Base-by-base conservation (phyloP, 768 basidiomycete genomes). In the Scleroderma bovista region DNA sequence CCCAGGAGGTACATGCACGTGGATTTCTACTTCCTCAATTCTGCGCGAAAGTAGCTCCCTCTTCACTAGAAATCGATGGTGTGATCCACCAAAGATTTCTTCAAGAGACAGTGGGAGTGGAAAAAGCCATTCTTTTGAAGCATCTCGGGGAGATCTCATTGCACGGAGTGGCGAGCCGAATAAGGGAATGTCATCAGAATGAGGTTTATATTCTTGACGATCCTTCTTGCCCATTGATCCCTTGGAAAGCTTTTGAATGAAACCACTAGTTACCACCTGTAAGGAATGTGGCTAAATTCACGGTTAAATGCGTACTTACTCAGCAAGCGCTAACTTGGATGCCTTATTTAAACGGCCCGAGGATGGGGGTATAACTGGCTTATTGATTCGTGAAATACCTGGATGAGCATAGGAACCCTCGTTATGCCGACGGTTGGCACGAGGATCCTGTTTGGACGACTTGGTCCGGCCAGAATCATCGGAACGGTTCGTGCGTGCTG, bases 101-200 rank as follows among this genome's bases (percentile, higher is more conserved):
- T 85, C 80, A 17, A 87, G 73, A 2, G 77, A 74, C 48, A 85
- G 64, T 16, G 72, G 69, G 6, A 87, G 74, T 0, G 81, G 77
- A 66, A 83, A 86, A n/a, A 76, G 69, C 83, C 84, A 86, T 60
- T 85, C 84, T 53, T 75, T 76, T 26, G 74, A 71, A 37, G 61
- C 55, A 23, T 73, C 73, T 37, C 65, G 57, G 46, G 52, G 74
- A 54, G 51, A 74, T 67, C 57, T 75, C 62, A 52, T 75, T 62
- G 52, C 61, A 57, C 50, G 65, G 16, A 78, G 65, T 12, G 75
- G 74, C 31, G 74, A 68, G 6, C 62, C 64, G 47, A 67, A 73
- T 2, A 57, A 44, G 10, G 42, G 54, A 37, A 54, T 47, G 24
- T 63, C 54, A 40, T 56, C 42, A 34, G 58, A 55, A 17, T 51